Percentiles rank a stretch among this genome's conserved stretches.
Conservation (phyloP, 2,329 filamentous ascomycete genomes). For the Neurospora crassa region DNA sequence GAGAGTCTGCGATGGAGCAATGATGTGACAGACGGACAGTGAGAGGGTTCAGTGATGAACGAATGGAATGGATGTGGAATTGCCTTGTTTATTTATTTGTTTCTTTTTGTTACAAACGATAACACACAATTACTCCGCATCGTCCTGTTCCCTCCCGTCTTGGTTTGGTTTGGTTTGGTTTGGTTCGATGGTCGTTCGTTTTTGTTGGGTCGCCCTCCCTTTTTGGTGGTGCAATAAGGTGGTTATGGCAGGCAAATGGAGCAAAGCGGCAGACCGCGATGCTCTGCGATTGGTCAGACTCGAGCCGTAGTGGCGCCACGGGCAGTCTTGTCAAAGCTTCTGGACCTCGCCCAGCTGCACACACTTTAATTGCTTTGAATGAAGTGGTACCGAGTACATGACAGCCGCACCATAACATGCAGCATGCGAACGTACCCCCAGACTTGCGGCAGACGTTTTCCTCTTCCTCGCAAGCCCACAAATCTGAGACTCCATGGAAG, state of each 20-base stretch:
- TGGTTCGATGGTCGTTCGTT: background rate
- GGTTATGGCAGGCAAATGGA: background rate
- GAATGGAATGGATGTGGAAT: background rate
- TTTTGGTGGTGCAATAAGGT: background rate
- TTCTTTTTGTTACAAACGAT: background rate
- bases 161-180: background rate
- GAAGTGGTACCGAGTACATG: background rate
- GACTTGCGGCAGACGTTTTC: background rate
- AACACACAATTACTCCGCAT: background rate
- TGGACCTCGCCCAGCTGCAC: background rate
- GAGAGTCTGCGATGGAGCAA: background rate
- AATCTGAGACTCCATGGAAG: background rate
- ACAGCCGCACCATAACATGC: background rate
- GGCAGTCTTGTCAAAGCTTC: background rate
- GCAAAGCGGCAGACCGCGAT: background rate
- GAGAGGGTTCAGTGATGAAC: background rate
- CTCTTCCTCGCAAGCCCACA: background rate
- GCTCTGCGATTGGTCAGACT: background rate
- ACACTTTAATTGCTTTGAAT: background rate
- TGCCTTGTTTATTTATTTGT: background rate
- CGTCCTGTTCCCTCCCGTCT: background rate
- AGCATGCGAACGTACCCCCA: background rate
- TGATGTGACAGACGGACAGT: background rate
- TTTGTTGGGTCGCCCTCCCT: background rate
- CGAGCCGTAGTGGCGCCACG: background rate